Evolutionary conservation across 768 basidiomycete species (phyloP).

Genomic region (Lactarius tabidus): DNA sequence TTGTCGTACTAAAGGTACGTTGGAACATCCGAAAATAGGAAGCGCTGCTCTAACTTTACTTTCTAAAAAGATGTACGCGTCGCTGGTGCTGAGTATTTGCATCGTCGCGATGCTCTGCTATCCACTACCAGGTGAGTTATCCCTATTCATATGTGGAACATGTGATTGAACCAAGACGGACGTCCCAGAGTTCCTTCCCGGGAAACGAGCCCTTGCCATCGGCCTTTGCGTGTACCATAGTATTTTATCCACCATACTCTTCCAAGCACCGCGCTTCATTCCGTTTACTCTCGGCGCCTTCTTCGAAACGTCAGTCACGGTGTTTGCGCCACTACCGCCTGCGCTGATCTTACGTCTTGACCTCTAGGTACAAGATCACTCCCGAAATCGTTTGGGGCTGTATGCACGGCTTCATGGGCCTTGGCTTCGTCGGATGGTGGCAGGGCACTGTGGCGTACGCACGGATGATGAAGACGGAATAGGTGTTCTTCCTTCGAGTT

Average conservation of each 20-base stretch:
- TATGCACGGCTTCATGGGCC: constrained; percentile 64
- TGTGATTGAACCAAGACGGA: background rate
- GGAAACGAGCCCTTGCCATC: constrained; percentile 79
- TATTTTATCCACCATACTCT: constrained; percentile 66
- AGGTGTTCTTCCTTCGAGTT: background rate
- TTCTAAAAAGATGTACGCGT: constrained; percentile 57
- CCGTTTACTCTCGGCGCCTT: constrained; percentile 62
- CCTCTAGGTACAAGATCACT: constrained; percentile 52
- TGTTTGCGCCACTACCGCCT: background rate
- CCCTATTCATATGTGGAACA: background rate
- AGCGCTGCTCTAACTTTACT: background rate
- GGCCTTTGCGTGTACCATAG: constrained; percentile 74
- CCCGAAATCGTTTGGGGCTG: constrained; percentile 74
- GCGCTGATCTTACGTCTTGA: background rate
- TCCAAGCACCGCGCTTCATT: constrained; percentile 74
- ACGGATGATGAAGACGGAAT: constrained; percentile 15
- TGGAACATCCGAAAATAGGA: background rate
- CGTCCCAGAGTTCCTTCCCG: constrained; percentile 68
- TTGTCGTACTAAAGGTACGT: constrained; percentile 71
- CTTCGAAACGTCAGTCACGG: constrained; percentile 52
- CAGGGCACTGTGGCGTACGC: constrained; percentile 58
- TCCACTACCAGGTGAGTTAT: constrained; percentile 62
- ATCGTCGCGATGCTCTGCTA: constrained; percentile 59
- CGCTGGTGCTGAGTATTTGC: constrained; percentile 58
- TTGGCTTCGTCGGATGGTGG: constrained; percentile 80